Evolutionary conservation across 345 rosid species (phyloP).

Genomic region (Corchorus olitorius): DNA sequence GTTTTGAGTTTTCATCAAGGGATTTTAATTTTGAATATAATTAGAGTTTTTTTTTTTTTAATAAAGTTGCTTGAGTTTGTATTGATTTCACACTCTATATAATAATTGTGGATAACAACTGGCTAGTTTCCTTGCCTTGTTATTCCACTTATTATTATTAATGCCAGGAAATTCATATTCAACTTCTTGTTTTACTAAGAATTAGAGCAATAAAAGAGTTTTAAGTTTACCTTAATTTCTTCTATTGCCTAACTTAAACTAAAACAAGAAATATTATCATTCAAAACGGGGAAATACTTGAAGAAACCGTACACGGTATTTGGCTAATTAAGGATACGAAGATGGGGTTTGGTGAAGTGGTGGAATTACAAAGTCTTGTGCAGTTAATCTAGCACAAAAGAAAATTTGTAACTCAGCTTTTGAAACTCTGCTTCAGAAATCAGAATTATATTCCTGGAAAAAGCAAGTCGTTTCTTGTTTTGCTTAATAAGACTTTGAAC

Average conservation of each 20-base stretch:
- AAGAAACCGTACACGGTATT: background rate
- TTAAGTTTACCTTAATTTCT: background rate
- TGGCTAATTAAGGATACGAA: background rate
- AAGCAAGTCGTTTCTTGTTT: background rate
- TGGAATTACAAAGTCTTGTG: conserved; percentile 7
- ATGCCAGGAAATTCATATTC: background rate
- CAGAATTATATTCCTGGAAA: background rate
- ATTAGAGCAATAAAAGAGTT: background rate
- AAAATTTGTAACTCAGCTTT: conserved; percentile 10
- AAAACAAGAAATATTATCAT: background rate
- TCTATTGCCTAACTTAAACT: background rate
- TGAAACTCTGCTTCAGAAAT: background rate
- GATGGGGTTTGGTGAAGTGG: conserved; percentile 25
- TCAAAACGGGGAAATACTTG: background rate
- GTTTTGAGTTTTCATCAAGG: too few relatives aligned
- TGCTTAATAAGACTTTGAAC: conserved; percentile 23
- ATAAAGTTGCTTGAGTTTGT: background rate
- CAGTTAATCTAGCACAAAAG: background rate
- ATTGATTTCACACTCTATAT: background rate
- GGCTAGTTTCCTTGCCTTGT: background rate
- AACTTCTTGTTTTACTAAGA: background rate
- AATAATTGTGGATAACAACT: conserved; percentile 2
- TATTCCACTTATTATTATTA: background rate
- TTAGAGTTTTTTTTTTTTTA: background rate
- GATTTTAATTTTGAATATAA: background rate